A percentile compares a stretch with the other conserved stretches of the same genome.
Evolutionary conservation across 805 yeast genomes (phyloP).

Genomic region (Lachancea fermentati): DNA sequence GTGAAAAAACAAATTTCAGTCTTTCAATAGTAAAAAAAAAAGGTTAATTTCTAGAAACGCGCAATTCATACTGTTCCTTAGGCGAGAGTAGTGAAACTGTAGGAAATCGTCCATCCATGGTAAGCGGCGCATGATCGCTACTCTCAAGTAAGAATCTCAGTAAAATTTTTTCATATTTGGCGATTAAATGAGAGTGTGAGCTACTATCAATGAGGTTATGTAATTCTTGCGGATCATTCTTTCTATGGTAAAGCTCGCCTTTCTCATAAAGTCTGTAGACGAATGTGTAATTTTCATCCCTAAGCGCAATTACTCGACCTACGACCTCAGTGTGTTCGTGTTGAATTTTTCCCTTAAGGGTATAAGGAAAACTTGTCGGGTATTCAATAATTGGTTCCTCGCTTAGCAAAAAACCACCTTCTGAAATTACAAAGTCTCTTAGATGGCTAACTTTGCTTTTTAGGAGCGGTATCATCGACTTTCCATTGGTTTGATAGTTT

Average conservation of each 20-base stretch:
- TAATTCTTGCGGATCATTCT: conserved; percentile 5
- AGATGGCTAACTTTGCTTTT: background rate
- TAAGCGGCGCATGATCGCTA: conserved; percentile 7
- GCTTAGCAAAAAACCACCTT: conserved; percentile 7
- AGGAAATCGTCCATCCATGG: background rate
- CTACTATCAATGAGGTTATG: conserved; percentile 6
- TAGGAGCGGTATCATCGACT: conserved; percentile 7
- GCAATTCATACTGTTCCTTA: background rate
- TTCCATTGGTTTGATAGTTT: conserved; percentile 6
- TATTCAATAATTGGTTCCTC: conserved; percentile 9
- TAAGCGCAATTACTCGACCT: conserved; percentile 5
- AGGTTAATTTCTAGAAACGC: too few relatives aligned
- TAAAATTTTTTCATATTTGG: conserved; percentile 1
- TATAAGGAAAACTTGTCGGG: conserved; percentile 7
- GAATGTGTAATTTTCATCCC: conserved; percentile 6
- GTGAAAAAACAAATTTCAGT: too few relatives aligned
- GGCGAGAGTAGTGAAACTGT: background rate
- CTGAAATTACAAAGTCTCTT: conserved; percentile 5
- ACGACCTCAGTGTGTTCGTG: conserved; percentile 6
- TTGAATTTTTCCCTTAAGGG: conserved; percentile 5
- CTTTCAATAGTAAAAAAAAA: too few relatives aligned
- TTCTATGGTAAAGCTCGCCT: conserved; percentile 7
- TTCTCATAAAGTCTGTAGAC: conserved; percentile 9
- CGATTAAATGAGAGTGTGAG: background rate
- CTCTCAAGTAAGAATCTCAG: conserved; percentile 5